Conservation (phyloP, 257 asterid genomes). For the Ajuga chamaepitys region DNA sequence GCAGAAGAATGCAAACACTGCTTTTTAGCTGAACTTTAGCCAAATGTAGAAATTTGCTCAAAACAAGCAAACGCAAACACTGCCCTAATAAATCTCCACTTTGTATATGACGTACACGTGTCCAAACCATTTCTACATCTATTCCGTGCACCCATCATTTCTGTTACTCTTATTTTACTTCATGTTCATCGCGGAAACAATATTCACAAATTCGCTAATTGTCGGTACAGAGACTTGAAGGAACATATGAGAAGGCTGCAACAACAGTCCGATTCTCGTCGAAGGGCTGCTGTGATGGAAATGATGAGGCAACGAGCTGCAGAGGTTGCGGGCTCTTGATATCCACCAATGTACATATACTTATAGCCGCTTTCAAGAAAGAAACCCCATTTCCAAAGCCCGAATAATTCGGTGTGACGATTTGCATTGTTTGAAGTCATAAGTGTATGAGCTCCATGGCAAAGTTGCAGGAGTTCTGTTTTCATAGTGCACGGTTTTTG, state of each 20-base stretch:
- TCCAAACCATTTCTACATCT: too few relatives aligned
- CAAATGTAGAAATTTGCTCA: too few relatives aligned
- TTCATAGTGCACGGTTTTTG: constrained; percentile 12
- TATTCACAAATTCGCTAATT: background rate
- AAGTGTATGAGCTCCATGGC: constrained; percentile 10
- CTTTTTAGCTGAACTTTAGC: too few relatives aligned
- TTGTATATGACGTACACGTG: too few relatives aligned
- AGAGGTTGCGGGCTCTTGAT: constrained; percentile 63
- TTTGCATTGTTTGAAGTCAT: constrained; percentile 10
- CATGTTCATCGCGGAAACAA: background rate
- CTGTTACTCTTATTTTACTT: too few relatives aligned
- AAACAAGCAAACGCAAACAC: too few relatives aligned
- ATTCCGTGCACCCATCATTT: background rate
- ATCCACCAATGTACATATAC: constrained; percentile 11
- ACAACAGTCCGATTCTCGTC: constrained; percentile 59
- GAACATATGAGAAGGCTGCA: constrained; percentile 57
- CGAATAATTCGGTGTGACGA: background rate
- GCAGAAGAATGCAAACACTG: too few relatives aligned
- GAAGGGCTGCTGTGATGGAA: constrained; percentile 65
- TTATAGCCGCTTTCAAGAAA: background rate
- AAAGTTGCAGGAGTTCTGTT: constrained; percentile 6
- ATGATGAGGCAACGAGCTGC: constrained; percentile 94
- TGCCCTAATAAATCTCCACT: too few relatives aligned
- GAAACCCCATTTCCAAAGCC: background rate
- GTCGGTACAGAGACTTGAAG: constrained; percentile 45